phyloP scores from a whole-genome alignment of 768 basidiomycete species.

The Termitomyces sp. region DNA sequence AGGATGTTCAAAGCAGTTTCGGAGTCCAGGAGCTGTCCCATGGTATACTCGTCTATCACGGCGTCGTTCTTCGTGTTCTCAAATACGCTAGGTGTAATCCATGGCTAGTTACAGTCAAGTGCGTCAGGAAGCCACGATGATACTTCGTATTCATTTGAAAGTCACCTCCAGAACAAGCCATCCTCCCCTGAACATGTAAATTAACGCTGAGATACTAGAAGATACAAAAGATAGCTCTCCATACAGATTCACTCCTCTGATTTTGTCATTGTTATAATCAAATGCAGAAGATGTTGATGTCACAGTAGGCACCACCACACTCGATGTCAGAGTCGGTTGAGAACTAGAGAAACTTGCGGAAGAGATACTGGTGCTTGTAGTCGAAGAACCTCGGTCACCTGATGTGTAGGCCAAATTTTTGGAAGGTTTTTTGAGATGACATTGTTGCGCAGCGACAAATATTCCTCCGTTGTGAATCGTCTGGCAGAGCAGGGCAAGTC shows the following conservation, averaged over 20 bases:
- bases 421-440: conserved; percentile 11
- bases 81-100: conserved; percentile 78
- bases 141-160: background rate
- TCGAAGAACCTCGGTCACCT: background rate
- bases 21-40: conserved; percentile 48
- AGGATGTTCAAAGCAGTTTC: conserved; percentile 40
- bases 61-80: conserved; percentile 51
- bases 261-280: conserved; percentile 38
- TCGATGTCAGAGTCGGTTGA: background rate
- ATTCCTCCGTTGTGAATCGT: conserved; percentile 10
- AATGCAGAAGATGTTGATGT: conserved; percentile 30
- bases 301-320: conserved; percentile 8
- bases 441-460: conserved; percentile 27
- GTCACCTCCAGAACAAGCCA: conserved; percentile 62
- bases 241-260: conserved; percentile 62
- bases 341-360: conserved; percentile 3
- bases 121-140: background rate
- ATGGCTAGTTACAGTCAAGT: conserved; percentile 43
- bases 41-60: conserved; percentile 61
- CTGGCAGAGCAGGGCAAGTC: conserved; percentile 19
- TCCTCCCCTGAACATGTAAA: conserved; percentile 41
- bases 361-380: background rate
- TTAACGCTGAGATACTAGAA: background rate
- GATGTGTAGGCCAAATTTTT: background rate
- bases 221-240: conserved; percentile 15